Base-by-base conservation (phyloP, 108 stramenopile genomes). In the Skeletonema potamos region DNA sequence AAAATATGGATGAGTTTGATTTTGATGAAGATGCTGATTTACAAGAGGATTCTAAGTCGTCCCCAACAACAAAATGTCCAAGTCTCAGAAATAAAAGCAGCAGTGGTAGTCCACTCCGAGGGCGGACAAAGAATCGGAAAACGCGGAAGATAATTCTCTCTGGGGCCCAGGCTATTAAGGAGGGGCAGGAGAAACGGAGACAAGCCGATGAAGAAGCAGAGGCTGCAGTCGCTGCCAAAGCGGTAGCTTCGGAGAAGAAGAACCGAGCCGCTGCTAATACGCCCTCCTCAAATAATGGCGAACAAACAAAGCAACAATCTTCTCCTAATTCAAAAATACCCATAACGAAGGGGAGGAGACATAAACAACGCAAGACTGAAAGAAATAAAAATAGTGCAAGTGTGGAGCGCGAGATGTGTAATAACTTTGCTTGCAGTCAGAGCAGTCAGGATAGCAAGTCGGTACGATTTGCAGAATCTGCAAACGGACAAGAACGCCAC, bases 371-470 rank as follows among this genome's bases (percentile, higher is more conserved):
- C 3, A 51, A 51, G 22, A 51, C 48, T 0, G 48, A 51, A 22
- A 24, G 48, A 51, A 51, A 22, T 6, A 51, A 24, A 0, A 51
- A 22, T 9, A 51, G 22, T 51, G 48, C 48, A 51, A 22, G 22
- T 51, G 48, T 10, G 8, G 48, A 51, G 20, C 8, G 20, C 9
- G 48, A 51, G 6, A 41, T 41, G 15, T n/a, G 39, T 41, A 41
- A 10, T n/a, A 20, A 51, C 15, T 51, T 24, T 51, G 20, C 48
- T 51, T 20, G 20, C 48, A 51, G 48, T 4, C 48, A 51, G 22
- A 51, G 48, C 48, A 51, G 48, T 51, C 39, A n/a, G n/a, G 48
- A 51, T 51, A 51, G 48, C 48, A 51, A 51, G 48, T 51, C 48
- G 22, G 48, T 51, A 22, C 48, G 48, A 1, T 51, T 51, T 51